A percentile compares a stretch with the other conserved stretches of the same genome.
These are phyloP conservation scores for Wickerhamomyces silvicola DNA, from an alignment of 805 yeast genomes.

Conservation along the genomic window DNA sequence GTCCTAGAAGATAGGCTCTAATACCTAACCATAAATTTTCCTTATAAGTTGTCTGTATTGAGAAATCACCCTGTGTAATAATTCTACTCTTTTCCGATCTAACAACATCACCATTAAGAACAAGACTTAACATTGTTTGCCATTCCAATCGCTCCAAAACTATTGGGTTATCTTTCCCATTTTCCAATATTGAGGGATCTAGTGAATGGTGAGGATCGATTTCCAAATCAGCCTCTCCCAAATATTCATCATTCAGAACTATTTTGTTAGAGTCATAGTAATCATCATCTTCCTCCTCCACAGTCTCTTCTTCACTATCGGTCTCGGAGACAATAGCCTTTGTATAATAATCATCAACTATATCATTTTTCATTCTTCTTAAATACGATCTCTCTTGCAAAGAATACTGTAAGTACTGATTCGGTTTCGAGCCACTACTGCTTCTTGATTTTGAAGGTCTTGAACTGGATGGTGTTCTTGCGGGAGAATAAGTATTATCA, in stretches of 20 bases:
- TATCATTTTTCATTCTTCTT: conserved; percentile 52
- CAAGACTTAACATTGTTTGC: conserved; percentile 90
- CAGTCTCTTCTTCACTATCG: conserved; percentile 25
- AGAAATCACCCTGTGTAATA: conserved; percentile 45
- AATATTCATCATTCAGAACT: conserved; percentile 22
- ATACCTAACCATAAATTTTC: conserved; percentile 86
- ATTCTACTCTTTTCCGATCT: conserved; percentile 81
- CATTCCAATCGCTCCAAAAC: conserved; percentile 82
- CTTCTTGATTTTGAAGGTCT: conserved; percentile 15
- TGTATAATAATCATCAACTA: conserved; percentile 66
- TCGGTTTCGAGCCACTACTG: conserved; percentile 17
- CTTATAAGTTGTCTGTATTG: conserved; percentile 48
- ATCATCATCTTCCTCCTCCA: conserved; percentile 26
- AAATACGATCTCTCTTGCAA: conserved; percentile 64
- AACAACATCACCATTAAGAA: conserved; percentile 92
- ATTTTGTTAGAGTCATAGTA: conserved; percentile 15
- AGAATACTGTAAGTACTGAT: conserved; percentile 23
- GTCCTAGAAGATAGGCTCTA: conserved; percentile 71
- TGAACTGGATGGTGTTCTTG: conserved; percentile 19
- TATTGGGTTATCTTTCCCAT: conserved; percentile 24
- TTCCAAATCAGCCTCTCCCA: conserved; percentile 38
- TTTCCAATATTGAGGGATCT: conserved; percentile 14
- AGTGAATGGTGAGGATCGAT: conserved; percentile 35
- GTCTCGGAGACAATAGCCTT: conserved; percentile 48
- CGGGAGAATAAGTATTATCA: conserved; percentile 19